These are phyloP conservation scores for Diplodia scrobiculata DNA, from an alignment of 2,329 filamentous ascomycete species.

Conservation along the genomic window DNA sequence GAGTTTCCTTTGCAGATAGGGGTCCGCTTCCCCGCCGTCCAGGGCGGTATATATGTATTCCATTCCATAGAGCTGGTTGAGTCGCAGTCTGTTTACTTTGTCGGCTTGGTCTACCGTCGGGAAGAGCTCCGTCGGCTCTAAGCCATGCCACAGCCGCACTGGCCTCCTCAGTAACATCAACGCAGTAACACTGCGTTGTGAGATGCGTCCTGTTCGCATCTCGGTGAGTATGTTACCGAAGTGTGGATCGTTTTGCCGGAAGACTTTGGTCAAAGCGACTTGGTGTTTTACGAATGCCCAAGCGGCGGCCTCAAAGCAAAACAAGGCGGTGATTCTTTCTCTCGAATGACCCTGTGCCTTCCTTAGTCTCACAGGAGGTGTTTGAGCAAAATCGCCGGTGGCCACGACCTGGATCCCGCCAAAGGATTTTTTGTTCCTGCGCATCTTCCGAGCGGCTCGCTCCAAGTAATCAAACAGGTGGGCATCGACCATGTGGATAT, in stretches of 20 bases:
- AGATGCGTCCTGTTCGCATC: not conserved
- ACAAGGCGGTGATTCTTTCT: slow-evolving; percentile 37
- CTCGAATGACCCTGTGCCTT: too few species aligned
- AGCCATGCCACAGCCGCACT: too few species aligned
- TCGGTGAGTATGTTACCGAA: not conserved
- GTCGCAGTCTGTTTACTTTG: not conserved
- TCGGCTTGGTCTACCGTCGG: not conserved
- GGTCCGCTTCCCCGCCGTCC: not conserved
- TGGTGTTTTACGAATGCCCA: slow-evolving; percentile 30
- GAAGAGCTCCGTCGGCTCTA: not conserved
- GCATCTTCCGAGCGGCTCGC: slow-evolving; percentile 49
- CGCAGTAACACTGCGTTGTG: not conserved
- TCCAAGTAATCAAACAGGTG: slow-evolving; percentile 57
- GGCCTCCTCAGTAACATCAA: not conserved
- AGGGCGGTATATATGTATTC: not conserved
- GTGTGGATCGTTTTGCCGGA: not conserved
- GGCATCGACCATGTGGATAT: slow-evolving; percentile 67
- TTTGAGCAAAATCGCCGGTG: slow-evolving; percentile 63
- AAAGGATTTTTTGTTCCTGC: slow-evolving; percentile 39
- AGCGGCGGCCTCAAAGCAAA: slow-evolving; percentile 54
- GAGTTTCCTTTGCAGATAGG: not conserved
- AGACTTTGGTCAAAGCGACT: not conserved
- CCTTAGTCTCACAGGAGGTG: slow-evolving; percentile 52
- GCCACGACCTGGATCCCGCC: slow-evolving; percentile 59
- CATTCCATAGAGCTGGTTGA: not conserved